Base-by-base conservation (phyloP, 495 filamentous ascomycete species). In the Trichocladium uniseriatum region DNA sequence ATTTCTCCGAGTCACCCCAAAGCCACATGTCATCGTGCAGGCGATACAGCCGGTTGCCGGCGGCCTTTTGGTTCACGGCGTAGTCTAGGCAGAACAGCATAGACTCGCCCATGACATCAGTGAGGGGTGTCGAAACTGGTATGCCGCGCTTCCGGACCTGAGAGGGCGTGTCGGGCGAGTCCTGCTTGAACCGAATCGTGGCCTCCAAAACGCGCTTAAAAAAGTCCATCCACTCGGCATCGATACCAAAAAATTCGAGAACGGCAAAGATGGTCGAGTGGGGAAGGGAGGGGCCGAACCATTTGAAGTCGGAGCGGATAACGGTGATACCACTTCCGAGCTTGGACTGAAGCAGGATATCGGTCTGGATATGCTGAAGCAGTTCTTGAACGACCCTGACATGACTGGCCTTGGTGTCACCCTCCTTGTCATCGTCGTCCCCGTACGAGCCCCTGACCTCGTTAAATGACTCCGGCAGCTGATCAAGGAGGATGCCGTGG, bases 1-100 rank as follows among this genome's bases (percentile, higher is more conserved):
- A 82, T n/a, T 61, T 69, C n/a, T 68, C 54, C 11, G 73, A 68
- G n/a, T 71, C 56, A 18, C 78, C 74, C 73, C 80, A 84, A 47
- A 85, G 74, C 81, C 82, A 86, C 47, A 86, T 73, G 59, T 87
- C 83, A 56, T 85, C 82, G 50, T 84, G 78, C 14, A 84, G 64
- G 2, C 82, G 79, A 48, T 84, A 84, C 13, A 87, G 65, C 18
- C 74, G 69, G 9, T 68, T 65, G 3, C 76, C 64, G 2, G 77
- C 71, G 22, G 63, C 62, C 22, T 55, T 51, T 48, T 81, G 77
- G 45, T 87, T 87, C 39, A 87, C 73, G 2, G 78, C 72, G 47
- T 76, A 81, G 50, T 87, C 83, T 63, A 85, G 73, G 53, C 76
- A 78, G 61, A 84, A 85, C 1, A 87, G 65, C 15, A 84, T 61